These are phyloP conservation scores for Piper betle DNA, from an alignment of 164 flowering plant genomes.

Conservation along the genomic window DNA sequence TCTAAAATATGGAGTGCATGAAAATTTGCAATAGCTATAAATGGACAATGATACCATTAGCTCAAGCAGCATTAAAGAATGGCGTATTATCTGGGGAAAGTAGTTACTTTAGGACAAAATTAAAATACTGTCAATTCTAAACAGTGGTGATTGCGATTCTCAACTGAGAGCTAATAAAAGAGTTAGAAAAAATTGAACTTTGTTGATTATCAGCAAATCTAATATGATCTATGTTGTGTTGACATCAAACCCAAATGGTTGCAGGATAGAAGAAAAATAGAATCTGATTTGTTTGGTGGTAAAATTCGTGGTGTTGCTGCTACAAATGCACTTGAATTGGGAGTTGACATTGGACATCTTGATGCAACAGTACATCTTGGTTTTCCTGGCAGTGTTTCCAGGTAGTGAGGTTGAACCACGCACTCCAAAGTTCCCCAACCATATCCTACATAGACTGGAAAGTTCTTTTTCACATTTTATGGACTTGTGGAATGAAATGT, in stretches of 20 bases:
- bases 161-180: too few relatives aligned
- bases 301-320: conserved; percentile 88
- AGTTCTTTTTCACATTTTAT: too few relatives aligned
- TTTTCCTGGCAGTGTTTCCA: conserved; percentile 94
- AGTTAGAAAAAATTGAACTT: neutral
- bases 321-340: conserved; percentile 95
- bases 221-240: neutral
- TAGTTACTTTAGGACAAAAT: too few relatives aligned
- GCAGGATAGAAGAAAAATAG: conserved; percentile 87
- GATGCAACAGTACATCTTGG: conserved; percentile 95
- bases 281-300: conserved; percentile 74
- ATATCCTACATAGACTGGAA: neutral
- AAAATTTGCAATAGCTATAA: neutral
- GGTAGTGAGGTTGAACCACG: conserved; percentile 23
- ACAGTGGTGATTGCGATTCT: too few relatives aligned
- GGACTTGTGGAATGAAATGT: neutral
- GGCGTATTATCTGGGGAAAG: too few relatives aligned
- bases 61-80: neutral
- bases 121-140: too few relatives aligned
- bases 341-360: conserved; percentile 94
- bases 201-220: neutral
- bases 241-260: conserved; percentile 6
- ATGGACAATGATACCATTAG: neutral
- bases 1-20: too few relatives aligned
- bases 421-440: neutral